A percentile compares a stretch with the other conserved stretches of the same genome.
Conservation (phyloP, 441 rosid genomes). For the Erodium trifolium region DNA sequence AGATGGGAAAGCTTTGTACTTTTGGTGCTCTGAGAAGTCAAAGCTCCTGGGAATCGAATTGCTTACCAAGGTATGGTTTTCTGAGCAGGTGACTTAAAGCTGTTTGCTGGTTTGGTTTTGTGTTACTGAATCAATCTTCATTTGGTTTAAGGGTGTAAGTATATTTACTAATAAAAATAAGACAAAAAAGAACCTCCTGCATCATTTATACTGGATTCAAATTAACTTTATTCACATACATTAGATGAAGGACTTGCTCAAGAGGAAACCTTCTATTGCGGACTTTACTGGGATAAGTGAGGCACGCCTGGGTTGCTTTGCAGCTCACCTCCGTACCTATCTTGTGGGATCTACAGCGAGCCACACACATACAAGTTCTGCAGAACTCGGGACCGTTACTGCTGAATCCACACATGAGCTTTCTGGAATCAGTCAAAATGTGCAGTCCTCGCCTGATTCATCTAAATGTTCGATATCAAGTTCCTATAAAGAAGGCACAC, state of each 20-base stretch:
- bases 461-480: constrained; percentile 22
- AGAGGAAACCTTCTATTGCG: constrained; percentile 74
- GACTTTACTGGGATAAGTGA: constrained; percentile 82
- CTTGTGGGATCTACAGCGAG: constrained; percentile 53
- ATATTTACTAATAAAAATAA: too few species aligned
- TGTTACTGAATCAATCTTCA: not conserved
- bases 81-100: not conserved
- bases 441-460: constrained; percentile 17
- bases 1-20: constrained; percentile 51
- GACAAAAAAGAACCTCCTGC: not conserved
- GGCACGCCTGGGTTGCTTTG: constrained; percentile 77
- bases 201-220: constrained; percentile 7
- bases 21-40: constrained; percentile 91
- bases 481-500: constrained; percentile 26
- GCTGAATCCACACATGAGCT: constrained; percentile 17
- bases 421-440: constrained; percentile 20
- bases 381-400: constrained; percentile 18
- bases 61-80: constrained; percentile 55
- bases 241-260: constrained; percentile 76
- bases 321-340: constrained; percentile 66
- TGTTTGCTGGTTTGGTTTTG: not conserved
- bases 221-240: constrained; percentile 10
- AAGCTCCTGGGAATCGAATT: constrained; percentile 76
- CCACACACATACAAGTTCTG: constrained; percentile 26
- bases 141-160: not conserved